These are phyloP conservation scores for Leccinum fibrillosum DNA, from an alignment of 768 basidiomycete species.

Conservation along the genomic window DNA sequence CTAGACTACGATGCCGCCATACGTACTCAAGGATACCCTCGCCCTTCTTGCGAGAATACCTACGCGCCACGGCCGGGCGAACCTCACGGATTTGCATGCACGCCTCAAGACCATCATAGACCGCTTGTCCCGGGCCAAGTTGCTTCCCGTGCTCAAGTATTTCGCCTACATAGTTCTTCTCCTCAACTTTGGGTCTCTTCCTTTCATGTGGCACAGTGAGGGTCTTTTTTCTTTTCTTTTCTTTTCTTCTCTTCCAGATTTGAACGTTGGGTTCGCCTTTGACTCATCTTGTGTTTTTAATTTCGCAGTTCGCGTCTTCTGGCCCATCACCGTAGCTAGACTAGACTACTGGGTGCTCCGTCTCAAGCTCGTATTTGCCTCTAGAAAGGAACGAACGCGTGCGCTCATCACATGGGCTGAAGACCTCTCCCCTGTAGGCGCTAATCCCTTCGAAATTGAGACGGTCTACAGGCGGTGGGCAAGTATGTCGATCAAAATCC, in stretches of 20 bases:
- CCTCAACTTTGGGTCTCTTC: slow-evolving; percentile 60
- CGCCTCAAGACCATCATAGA: slow-evolving; percentile 4
- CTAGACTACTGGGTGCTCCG: slow-evolving; percentile 33
- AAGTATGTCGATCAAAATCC: slow-evolving; percentile 33
- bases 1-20: slow-evolving; percentile 9
- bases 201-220: slow-evolving; percentile 65
- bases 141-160: slow-evolving; percentile 18
- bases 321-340: slow-evolving; percentile 39
- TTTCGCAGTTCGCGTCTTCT: slow-evolving; percentile 49
- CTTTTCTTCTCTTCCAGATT: too few species aligned
- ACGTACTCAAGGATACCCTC: slow-evolving; percentile 1
- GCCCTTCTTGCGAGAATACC: slow-evolving; percentile 15
- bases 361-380: slow-evolving; percentile 37
- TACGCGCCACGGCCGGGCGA: neutral
- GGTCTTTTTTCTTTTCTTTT: slow-evolving; percentile 22
- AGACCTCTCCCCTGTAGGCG: slow-evolving; percentile 49
- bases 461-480: slow-evolving; percentile 49
- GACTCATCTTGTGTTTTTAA: neutral
- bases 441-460: slow-evolving; percentile 49
- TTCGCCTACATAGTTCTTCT: slow-evolving; percentile 42
- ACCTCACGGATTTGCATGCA: neutral
- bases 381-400: slow-evolving; percentile 29
- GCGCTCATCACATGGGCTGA: slow-evolving; percentile 46
- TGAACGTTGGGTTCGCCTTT: neutral
- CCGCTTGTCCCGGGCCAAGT: slow-evolving; percentile 1